Base-by-base conservation (phyloP, 495 filamentous ascomycete genomes). In the Hypoxylon trugodes region DNA sequence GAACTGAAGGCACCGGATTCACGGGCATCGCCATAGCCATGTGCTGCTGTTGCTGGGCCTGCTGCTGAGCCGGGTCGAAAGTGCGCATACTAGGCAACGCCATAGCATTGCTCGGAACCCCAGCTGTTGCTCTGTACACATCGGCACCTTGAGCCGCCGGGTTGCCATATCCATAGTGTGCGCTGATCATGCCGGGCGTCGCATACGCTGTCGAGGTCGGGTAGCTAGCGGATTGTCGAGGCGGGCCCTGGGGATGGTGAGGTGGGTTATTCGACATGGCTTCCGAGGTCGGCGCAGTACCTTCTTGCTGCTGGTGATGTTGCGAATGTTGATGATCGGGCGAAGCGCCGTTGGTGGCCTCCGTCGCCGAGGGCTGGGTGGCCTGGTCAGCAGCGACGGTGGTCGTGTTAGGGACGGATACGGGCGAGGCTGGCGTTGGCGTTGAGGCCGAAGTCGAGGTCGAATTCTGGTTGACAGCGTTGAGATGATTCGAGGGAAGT, bases 51-150 rank as follows among this genome's bases (percentile, higher is more conserved):
- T 77, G 77, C 45, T 77, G 76, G 42, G 76, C 75, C 49, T 76
- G 76, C 38, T 74, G 71, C 42, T 80, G 78, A 30, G 74, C 66
- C 38, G 78, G 77, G 61, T 85, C 82, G 65, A 85, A 76, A 3
- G 81, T 82, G 50, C 81, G 85, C 77, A 90, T 88, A 62, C 86
- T 87, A 43, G 88, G 88, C n/a, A 90, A 77, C 33, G 84, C 82
- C 43, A 88, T 75, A 15, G 86, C 79, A 25, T 77, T 80, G 68
- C 79, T 82, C 4, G 70, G 56, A 28, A 81, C 77, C 45, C 74
- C 76, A 3, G 79, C 76, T 60, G 78, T 81, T 22, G 76, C 75
- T 59, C 83, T 79, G 61, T 85, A 85, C 33, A 77, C 60, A 52
- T 84, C 82, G 65, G 82, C 79, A 6, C 70, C 60, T 32, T 74